These are phyloP conservation scores for Chalaropsis ovoidea DNA, from an alignment of 2,329 filamentous ascomycete species.

Conservation along the genomic window DNA sequence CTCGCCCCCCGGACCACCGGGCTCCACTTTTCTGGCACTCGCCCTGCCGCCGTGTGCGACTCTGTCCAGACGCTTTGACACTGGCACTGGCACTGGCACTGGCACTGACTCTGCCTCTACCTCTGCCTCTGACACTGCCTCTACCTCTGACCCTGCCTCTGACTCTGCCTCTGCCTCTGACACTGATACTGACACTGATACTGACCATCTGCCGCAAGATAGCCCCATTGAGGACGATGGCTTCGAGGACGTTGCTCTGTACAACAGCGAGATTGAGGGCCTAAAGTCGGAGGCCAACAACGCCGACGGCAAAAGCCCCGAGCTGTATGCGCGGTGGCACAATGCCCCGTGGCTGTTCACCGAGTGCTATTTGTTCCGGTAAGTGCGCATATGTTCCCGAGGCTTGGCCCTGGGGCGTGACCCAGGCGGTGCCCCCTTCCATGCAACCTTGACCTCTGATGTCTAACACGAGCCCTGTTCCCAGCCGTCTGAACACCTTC, in stretches of 20 bases:
- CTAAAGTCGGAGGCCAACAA: conserved; percentile 39
- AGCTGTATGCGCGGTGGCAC: conserved; percentile 54
- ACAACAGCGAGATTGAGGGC: conserved; percentile 75
- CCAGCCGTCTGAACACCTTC: conserved; percentile 63
- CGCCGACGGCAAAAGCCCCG: conserved; percentile 37
- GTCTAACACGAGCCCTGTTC: background rate
- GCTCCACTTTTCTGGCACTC: background rate
- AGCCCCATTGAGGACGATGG: conserved; percentile 71
- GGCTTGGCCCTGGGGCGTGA: too few relatives aligned
- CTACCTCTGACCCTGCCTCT: too few relatives aligned
- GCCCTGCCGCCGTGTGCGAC: too few relatives aligned
- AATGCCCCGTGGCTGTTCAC: conserved; percentile 77
- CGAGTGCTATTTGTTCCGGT: conserved; percentile 91
- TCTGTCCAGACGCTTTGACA: too few relatives aligned
- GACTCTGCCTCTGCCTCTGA: too few relatives aligned
- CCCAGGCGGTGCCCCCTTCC: too few relatives aligned
- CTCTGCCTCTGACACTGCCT: too few relatives aligned
- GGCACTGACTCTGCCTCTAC: too few relatives aligned
- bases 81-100: too few relatives aligned
- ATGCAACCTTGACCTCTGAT: background rate
- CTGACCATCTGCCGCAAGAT: conserved; percentile 23
- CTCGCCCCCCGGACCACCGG: background rate
- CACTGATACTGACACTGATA: background rate
- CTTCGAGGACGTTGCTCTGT: conserved; percentile 60
- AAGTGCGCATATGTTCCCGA: conserved; percentile 26